Conservation (phyloP, 495 filamentous ascomycete species). For the Usnea hakonensis region DNA sequence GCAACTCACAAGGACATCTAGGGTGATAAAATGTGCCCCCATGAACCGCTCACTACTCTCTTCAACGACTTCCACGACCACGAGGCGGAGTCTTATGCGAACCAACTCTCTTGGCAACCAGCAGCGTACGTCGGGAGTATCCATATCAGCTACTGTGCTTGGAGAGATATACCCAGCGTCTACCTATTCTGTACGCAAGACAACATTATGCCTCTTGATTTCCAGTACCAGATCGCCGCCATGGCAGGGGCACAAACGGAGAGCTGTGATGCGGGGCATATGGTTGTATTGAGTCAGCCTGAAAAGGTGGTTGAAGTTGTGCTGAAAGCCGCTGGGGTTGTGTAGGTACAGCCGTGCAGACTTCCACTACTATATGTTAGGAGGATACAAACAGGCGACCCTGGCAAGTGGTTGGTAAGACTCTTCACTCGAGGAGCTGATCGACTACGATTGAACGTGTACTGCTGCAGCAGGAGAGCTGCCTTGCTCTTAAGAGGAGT, state of each 20-base stretch:
- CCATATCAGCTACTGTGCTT: slow-evolving; percentile 21
- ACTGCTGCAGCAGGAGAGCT: too few species aligned
- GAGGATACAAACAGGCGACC: too few species aligned
- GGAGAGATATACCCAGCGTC: slow-evolving; percentile 27
- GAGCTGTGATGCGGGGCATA: slow-evolving; percentile 27
- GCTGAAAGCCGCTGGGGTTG: background rate
- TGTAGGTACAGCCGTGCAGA: too few species aligned
- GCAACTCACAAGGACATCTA: background rate
- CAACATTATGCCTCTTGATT: slow-evolving; percentile 14
- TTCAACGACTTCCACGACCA: slow-evolving; percentile 19
- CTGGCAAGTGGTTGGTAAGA: too few species aligned
- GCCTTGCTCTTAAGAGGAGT: too few species aligned
- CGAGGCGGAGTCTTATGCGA: slow-evolving; percentile 12
- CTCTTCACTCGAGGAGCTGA: too few species aligned
- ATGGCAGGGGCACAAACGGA: slow-evolving; percentile 22
- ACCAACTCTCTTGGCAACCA: slow-evolving; percentile 10
- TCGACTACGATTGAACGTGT: too few species aligned
- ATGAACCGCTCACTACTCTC: background rate
- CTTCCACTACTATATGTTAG: too few species aligned
- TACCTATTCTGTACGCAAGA: slow-evolving; percentile 29
- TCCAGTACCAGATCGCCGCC: slow-evolving; percentile 25
- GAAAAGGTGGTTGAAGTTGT: slow-evolving; percentile 24
- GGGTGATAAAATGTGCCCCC: slow-evolving; percentile 3
- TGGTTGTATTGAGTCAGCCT: slow-evolving; percentile 27
- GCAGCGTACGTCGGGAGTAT: slow-evolving; percentile 18